Base-by-base conservation (phyloP, 257 asterid species). In the Ballota nigra region DNA sequence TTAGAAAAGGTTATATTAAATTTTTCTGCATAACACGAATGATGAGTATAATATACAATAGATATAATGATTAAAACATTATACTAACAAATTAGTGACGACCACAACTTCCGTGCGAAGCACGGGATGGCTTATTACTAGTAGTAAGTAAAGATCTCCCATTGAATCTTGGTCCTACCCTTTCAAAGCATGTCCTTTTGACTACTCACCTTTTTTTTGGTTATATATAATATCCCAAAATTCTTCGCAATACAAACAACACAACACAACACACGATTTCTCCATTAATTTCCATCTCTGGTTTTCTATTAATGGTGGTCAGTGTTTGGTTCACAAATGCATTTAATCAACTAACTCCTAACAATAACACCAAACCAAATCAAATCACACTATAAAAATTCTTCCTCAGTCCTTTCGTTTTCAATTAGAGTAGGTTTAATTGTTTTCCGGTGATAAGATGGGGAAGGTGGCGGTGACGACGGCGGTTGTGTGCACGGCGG, bases 401-500 rank as follows among this genome's bases (percentile, higher is more conserved):
- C 77, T 6, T 16, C 63, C 70, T 78, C 55, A 28, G 5, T 8
- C 61, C 70, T 11, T 43, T 15, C 5, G 19, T n/a, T 15, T 13
- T 4, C 52, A 15, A 43, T 43, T 43, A 1, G 43, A 36, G 43
- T 36, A 36, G 43, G 43, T 36, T 36, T 36, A 36, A 8, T 36
- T 36, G 43, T 36, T 36, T 16, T 38, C 51, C 53, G 79, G 76
- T 43, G 70, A 71, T 28, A 24, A 63, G 62, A 89, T 92, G 97
- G 90, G 96, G 5, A 92, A 87, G 79, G 85, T 79, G 66, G 88
- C 81, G 56, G 96, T 81, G 83, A 65, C 91, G 76, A 92, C 91
- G 75, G 85, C 94, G 68, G 88, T 82, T 71, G 92, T 89, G 18
- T 87, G 92, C 75, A 83, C 91, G 74, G 95, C 89, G 73, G 91